Conservation (phyloP, 768 basidiomycete genomes). For the Naganishia friedmannii region DNA sequence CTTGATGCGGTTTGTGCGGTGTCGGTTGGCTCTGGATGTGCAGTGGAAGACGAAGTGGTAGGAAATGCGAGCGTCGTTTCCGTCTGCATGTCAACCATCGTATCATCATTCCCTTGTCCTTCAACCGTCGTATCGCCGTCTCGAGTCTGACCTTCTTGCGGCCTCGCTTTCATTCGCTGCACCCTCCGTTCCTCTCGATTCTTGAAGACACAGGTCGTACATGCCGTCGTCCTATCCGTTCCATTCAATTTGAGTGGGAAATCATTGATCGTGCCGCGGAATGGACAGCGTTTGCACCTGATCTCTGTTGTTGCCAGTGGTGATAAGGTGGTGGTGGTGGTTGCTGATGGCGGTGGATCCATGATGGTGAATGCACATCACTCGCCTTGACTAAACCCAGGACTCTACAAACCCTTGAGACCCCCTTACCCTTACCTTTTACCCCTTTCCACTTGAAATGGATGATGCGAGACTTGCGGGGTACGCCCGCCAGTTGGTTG, state of each 20-base stretch:
- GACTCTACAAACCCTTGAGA: too few species aligned
- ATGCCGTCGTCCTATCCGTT: constrained; percentile 11
- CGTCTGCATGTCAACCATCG: background rate
- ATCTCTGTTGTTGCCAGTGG: background rate
- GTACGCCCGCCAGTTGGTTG: background rate
- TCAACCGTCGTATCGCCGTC: background rate
- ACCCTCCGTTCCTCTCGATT: constrained; percentile 12
- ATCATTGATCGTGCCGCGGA: constrained; percentile 7
- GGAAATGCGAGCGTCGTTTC: constrained; percentile 12
- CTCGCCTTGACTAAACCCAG: too few species aligned
- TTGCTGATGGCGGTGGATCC: background rate
- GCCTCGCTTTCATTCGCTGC: background rate
- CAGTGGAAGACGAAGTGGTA: background rate
- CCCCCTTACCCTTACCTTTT: too few species aligned
- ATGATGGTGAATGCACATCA: background rate
- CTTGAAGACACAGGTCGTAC: constrained; percentile 5
- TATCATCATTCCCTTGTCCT: background rate
- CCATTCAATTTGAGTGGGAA: constrained; percentile 20
- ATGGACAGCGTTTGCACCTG: constrained; percentile 11
- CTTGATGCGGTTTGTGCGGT: background rate
- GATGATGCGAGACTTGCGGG: constrained; percentile 4
- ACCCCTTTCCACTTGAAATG: background rate
- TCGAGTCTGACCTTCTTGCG: background rate
- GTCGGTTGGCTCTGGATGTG: background rate
- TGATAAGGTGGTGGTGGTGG: background rate